Evolutionary conservation across 2,329 filamentous ascomycete species (phyloP).

Genomic region (Verticillium nubilum): DNA sequence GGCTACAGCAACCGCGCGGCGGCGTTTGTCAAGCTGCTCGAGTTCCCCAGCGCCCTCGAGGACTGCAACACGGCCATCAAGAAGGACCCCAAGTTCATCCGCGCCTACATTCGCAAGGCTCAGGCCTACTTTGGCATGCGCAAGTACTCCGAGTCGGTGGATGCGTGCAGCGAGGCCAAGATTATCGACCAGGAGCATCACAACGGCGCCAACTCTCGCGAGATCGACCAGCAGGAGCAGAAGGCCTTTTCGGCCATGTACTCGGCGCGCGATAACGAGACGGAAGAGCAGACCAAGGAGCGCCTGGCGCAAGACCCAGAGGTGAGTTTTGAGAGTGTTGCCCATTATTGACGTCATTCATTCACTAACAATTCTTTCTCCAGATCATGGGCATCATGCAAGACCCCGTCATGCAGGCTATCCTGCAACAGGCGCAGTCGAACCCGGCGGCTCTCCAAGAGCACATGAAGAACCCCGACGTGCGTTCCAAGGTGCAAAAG

Average conservation of each 20-base stretch:
- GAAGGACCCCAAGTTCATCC: constrained; percentile 86
- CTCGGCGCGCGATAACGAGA: constrained; percentile 84
- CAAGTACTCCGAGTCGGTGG: constrained; percentile 92
- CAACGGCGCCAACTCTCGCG: constrained; percentile 72
- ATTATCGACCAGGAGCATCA: constrained; percentile 66
- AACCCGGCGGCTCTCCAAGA: constrained; percentile 90
- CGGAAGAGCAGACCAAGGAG: constrained; percentile 91
- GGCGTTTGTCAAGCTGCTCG: constrained; percentile 92
- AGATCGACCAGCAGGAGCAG: constrained; percentile 91
- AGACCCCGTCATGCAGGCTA: constrained; percentile 96
- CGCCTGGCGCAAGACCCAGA: constrained; percentile 87
- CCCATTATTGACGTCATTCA: not conserved
- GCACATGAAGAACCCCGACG: constrained; percentile 89
- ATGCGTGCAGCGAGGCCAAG: constrained; percentile 77
- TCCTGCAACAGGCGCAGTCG: constrained; percentile 91
- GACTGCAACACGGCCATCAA: constrained; percentile 92
- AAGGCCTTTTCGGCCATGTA: constrained; percentile 92
- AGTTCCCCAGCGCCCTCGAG: constrained; percentile 86
- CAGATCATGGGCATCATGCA: constrained; percentile 85
- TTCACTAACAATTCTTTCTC: constrained; percentile 17
- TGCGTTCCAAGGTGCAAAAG: constrained; percentile 89
- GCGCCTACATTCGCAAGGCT: constrained; percentile 93
- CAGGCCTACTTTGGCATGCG: constrained; percentile 97
- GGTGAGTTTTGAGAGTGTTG: constrained; percentile 43
- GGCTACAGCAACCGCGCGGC: constrained; percentile 97